Evolutionary conservation across 2,329 filamentous ascomycete genomes (phyloP), one percentile per base, ranked within the genome.

Genomic region (Sclerotinia borealis): DNA sequence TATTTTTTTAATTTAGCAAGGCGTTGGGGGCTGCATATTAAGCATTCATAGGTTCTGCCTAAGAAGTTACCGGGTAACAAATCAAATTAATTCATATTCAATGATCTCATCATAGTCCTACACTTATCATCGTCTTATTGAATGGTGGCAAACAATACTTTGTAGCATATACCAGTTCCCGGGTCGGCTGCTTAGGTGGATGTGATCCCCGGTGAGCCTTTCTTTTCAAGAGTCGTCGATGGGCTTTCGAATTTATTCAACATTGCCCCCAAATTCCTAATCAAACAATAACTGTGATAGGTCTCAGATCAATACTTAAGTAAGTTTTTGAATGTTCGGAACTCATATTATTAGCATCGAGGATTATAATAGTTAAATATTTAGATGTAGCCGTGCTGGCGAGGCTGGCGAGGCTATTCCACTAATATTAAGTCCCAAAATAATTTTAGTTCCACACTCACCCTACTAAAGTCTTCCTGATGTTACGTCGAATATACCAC

Each of bases 401-500:
- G 25, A 52, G 49, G 49, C 49, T 52, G 8, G 11, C 27, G n/a
- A n/a, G n/a, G n/a, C n/a, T n/a, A n/a, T n/a, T n/a, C 39, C 29
- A 56, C 39, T 25, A 45, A 43, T 4, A 31, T 17, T 37, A 13
- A 34, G 8, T 17, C 27, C 34, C n/a, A 10, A 34, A 31, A 61
- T 41, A 41, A 25, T 29, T 27, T 22, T 15, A 15, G 15, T 25
- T 37, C 15, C 39, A 15, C 22, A 13, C 22, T 39, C 43, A 39
- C 22, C n/a, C 10, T 49, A 54, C 22, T 13, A 22, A 31, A 31
- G 13, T 29, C 22, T 22, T 45, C 50, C 59, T 55, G 36, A 72
- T 70, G 68, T 60, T 70, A 37, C 67, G 62, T 50, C 50, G 45
- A 52, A 37, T 63, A 13, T 59, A 34, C n/a, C 10, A 58, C 27